Evolutionary conservation across 441 rosid species (phyloP), one percentile per base, ranked within the genome.

Genomic region (Brassica hybrid): DNA sequence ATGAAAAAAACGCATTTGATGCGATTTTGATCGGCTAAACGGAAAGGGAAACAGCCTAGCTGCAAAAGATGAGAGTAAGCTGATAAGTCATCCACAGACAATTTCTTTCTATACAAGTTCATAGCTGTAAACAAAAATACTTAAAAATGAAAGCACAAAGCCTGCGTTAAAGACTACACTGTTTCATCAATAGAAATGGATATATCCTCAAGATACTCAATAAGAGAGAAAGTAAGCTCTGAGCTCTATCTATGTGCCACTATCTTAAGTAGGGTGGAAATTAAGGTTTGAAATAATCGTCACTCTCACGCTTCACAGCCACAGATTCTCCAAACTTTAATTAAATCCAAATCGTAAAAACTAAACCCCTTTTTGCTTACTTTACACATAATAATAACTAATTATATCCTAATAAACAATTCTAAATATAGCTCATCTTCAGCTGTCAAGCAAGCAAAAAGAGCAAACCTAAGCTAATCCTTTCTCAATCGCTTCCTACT

Each of bases 31-130:
- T 65, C 56, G 87, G 67, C 84, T 59, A 77, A 84, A 76, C 45
- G 85, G 81, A 58, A 81, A 10, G 8, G 90, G 85, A 81, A 83
- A 79, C 6, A 75, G 56, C 79, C 88, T 84, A 65, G 84, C 98
- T 93, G 95, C 79, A 36, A 83, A 68, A 45, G 82, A 70, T 65
- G 73, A 45, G 23, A 85, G 54, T 57, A 82, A 79, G 67, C 50
- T 69, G 68, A 54, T 63, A 36, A 67, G 70, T 78, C 64, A 85
- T 75, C 52, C 54, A 70, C 71, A 70, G 19, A 63, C 11, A 67
- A 68, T 27, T 17, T 34, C 21, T 70, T 63, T 45, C 70, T 43
- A 60, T 38, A 70, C n/a, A 72, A 0, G 48, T 41, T 8, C 43
- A 36, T 36, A 36, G 43, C 43, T 0, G 43, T 0, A 30, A 1